Conservation (phyloP, 2,329 filamentous ascomycete species). For the Epichloe gansuensis region DNA sequence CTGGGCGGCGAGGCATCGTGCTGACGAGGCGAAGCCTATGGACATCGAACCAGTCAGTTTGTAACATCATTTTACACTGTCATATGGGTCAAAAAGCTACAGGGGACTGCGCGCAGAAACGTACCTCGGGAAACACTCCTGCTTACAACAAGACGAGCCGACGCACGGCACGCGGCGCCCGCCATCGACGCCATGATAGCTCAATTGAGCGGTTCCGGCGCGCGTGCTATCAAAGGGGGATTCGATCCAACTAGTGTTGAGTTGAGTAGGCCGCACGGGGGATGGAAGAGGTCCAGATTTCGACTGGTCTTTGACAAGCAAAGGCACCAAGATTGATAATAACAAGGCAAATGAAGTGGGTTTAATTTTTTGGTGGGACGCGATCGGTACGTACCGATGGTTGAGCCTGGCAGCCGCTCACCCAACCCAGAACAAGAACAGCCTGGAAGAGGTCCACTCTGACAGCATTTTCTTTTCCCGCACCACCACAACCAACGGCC, state of each 20-base stretch:
- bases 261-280: conserved; percentile 4
- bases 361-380: conserved; percentile 13
- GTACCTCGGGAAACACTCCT: conserved; percentile 44
- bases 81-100: neutral
- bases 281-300: conserved; percentile 3
- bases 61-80: neutral
- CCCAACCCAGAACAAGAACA: neutral
- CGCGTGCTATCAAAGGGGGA: neutral
- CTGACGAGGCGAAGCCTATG: conserved; percentile 51
- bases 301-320: conserved; percentile 9
- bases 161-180: conserved; percentile 50
- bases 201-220: conserved; percentile 10
- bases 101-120: conserved; percentile 12
- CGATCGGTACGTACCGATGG: conserved; percentile 3
- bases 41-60: neutral
- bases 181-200: conserved; percentile 52
- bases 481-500: neutral
- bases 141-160: conserved; percentile 41
- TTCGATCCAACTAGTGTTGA: neutral
- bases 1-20: conserved; percentile 56
- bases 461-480: neutral
- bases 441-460: neutral
- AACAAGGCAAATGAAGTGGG: conserved; percentile 12
- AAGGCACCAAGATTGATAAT: conserved; percentile 7
- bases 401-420: neutral